These are phyloP conservation scores for Celoporthe dispersa DNA, from an alignment of 2,329 filamentous ascomycete genomes.

Conservation along the genomic window DNA sequence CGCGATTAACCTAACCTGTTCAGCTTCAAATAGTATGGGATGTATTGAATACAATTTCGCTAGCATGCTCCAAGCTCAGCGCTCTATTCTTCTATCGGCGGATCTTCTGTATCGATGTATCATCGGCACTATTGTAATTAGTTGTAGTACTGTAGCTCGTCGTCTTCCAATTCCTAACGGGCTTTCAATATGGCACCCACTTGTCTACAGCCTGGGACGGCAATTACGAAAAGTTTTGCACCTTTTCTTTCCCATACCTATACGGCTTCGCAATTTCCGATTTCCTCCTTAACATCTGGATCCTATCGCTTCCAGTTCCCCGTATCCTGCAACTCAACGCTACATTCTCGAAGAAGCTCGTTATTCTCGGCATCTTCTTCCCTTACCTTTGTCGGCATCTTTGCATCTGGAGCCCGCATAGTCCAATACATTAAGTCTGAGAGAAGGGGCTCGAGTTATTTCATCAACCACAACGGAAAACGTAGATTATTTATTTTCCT, in stretches of 20 bases:
- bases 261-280: slow-evolving; percentile 13
- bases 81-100: slow-evolving; percentile 14
- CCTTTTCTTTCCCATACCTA: slow-evolving; percentile 9
- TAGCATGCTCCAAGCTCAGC: slow-evolving; percentile 14
- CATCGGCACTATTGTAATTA: slow-evolving; percentile 11
- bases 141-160: slow-evolving; percentile 11
- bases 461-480: slow-evolving; percentile 11
- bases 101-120: slow-evolving; percentile 11
- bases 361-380: slow-evolving; percentile 14
- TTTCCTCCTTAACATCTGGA: slow-evolving; percentile 13
- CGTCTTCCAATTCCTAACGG: slow-evolving; percentile 7
- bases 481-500: slow-evolving; percentile 12
- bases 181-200: slow-evolving; percentile 3
- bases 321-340: slow-evolving; percentile 13
- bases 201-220: neutral
- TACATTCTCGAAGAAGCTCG: slow-evolving; percentile 11
- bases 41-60: slow-evolving; percentile 4
- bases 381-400: slow-evolving; percentile 6
- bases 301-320: slow-evolving; percentile 11
- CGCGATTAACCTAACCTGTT: slow-evolving; percentile 4
- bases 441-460: slow-evolving; percentile 5
- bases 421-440: slow-evolving; percentile 14
- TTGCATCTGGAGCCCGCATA: slow-evolving; percentile 7
- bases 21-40: slow-evolving; percentile 16
- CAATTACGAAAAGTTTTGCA: slow-evolving; percentile 9